Evolutionary conservation across 345 rosid species (phyloP).

Genomic region (Geranium brycei): DNA sequence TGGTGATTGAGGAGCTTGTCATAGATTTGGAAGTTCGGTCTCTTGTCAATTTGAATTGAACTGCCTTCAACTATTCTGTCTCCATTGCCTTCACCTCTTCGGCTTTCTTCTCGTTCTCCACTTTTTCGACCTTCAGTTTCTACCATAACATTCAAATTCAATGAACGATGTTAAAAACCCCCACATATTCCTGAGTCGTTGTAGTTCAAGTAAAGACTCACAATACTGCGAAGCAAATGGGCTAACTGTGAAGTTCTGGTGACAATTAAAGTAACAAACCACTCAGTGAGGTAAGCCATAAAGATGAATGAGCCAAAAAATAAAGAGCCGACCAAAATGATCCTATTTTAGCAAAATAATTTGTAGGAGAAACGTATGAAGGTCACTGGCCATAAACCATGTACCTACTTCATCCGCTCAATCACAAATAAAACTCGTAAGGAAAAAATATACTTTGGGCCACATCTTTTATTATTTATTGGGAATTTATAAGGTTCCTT

Average conservation of each 20-base stretch:
- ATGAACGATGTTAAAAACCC: background rate
- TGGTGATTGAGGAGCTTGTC: too few relatives aligned
- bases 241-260: too few relatives aligned
- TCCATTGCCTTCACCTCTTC: constrained; percentile 14
- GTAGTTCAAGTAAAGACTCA: background rate
- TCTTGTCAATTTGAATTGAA: constrained; percentile 11
- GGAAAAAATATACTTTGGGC: background rate
- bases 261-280: too few relatives aligned
- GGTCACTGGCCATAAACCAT: too few relatives aligned
- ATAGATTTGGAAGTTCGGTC: background rate
- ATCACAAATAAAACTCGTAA: too few relatives aligned
- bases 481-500: background rate
- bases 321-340: too few relatives aligned
- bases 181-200: too few relatives aligned
- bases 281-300: too few relatives aligned
- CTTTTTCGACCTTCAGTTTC: constrained; percentile 33
- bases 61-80: constrained; percentile 16
- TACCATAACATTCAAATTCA: constrained; percentile 8
- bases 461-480: background rate
- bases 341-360: too few relatives aligned
- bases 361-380: too few relatives aligned
- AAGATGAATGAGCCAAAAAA: too few relatives aligned
- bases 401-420: too few relatives aligned
- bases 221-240: background rate
- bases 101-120: constrained; percentile 15